Conservation (phyloP, 805 yeast species). For the Pichia deserticola region DNA sequence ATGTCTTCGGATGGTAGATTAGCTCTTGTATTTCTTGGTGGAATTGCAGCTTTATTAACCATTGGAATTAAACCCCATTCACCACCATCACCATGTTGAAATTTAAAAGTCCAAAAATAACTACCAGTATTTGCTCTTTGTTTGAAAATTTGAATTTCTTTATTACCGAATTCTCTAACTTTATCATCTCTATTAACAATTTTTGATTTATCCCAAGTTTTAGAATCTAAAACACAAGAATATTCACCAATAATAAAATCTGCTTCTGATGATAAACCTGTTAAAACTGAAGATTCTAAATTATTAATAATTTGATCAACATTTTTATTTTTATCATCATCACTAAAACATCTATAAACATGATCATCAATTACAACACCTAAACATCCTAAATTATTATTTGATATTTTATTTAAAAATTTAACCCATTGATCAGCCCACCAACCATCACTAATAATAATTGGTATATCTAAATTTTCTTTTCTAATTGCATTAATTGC, state of each 20-base stretch:
- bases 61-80: conserved; percentile 91
- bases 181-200: conserved; percentile 39
- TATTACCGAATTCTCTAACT: conserved; percentile 56
- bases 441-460: conserved; percentile 92
- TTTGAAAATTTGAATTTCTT: conserved; percentile 41
- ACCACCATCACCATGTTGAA: conserved; percentile 85
- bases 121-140: conserved; percentile 60
- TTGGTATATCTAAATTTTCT: conserved; percentile 51
- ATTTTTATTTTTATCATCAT: conserved; percentile 55
- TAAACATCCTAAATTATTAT: conserved; percentile 30
- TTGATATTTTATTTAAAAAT: conserved; percentile 45
- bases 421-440: conserved; percentile 72
- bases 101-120: conserved; percentile 88
- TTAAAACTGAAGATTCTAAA: conserved; percentile 41
- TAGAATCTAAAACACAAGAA: conserved; percentile 76
- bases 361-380: conserved; percentile 82
- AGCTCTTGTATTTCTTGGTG: conserved; percentile 22
- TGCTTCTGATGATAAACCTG: conserved; percentile 37
- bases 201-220: conserved; percentile 54
- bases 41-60: conserved; percentile 55
- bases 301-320: conserved; percentile 60
- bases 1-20: conserved; percentile 34
- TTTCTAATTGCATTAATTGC: conserved; percentile 57
- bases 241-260: conserved; percentile 86
- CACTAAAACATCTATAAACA: conserved; percentile 79